Conservation (phyloP, 2,329 filamentous ascomycete species). For the Trichoderma citrinoviride region DNA sequence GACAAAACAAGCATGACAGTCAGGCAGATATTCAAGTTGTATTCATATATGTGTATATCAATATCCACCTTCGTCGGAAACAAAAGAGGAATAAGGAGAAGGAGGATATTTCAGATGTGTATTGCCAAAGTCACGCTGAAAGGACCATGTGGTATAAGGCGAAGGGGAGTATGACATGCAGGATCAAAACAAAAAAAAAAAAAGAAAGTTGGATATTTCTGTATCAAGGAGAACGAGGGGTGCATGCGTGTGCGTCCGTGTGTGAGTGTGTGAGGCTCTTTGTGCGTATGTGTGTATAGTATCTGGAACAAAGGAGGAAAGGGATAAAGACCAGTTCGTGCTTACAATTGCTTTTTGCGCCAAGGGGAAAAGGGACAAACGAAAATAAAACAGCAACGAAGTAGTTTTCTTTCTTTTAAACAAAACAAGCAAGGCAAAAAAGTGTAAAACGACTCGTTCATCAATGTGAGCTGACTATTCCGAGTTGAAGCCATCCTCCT, state of each 20-base stretch:
- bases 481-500: constrained; percentile 2
- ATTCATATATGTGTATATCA: neutral
- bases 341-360: constrained; percentile 8
- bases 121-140: too few species aligned
- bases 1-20: neutral
- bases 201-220: neutral
- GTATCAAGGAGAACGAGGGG: neutral
- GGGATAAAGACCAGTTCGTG: neutral
- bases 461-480: constrained; percentile 8
- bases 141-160: too few species aligned
- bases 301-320: neutral
- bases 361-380: neutral
- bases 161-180: too few species aligned
- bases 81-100: neutral
- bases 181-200: neutral
- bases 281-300: too few species aligned
- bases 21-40: neutral
- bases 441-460: neutral
- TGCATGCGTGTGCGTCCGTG: too few species aligned
- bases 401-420: too few species aligned
- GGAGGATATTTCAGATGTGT: neutral
- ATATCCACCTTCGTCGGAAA: neutral
- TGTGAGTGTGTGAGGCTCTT: too few species aligned
- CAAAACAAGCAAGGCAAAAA: neutral
- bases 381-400: neutral